A percentile compares a stretch with the other conserved stretches of the same genome.
phyloP scores from a whole-genome alignment of 2,329 filamentous ascomycete genomes.

The Fusarium nematophilum region DNA sequence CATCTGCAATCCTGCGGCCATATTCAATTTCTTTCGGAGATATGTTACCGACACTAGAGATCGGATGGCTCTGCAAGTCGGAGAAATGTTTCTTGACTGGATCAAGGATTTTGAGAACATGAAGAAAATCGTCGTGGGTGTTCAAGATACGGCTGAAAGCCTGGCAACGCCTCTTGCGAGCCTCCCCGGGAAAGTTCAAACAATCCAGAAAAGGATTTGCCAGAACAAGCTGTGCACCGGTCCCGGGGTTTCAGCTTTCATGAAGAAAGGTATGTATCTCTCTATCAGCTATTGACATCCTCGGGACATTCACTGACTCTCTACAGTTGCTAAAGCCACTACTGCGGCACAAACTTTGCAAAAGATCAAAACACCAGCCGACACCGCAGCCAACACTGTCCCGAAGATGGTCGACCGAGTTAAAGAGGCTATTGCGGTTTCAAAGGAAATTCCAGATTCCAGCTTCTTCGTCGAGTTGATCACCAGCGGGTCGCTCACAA shows the following conservation, averaged over 20 bases:
- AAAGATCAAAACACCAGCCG: background rate
- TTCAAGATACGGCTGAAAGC: background rate
- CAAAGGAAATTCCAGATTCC: background rate
- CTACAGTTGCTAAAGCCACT: background rate
- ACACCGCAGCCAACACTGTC: background rate
- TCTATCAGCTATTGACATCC: no score
- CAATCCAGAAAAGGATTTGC: constrained; percentile 2
- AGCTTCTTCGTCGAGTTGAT: constrained; percentile 5
- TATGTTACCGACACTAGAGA: background rate
- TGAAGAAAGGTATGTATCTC: background rate
- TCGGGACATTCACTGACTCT: background rate
- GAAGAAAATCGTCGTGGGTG: background rate
- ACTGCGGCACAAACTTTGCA: background rate
- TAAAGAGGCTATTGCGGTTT: background rate
- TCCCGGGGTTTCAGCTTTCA: constrained; percentile 2
- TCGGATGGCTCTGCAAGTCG: background rate
- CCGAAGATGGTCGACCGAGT: background rate
- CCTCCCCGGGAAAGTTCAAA: background rate
- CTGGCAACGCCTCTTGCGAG: background rate
- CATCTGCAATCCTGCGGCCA: background rate
- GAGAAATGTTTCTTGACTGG: background rate
- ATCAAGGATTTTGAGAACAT: background rate
- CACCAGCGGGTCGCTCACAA: constrained; percentile 1
- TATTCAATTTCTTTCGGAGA: background rate
- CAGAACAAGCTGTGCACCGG: background rate